These are phyloP conservation scores for Gyromitra esculenta DNA, from an alignment of 2,329 filamentous ascomycete genomes.

Conservation along the genomic window DNA sequence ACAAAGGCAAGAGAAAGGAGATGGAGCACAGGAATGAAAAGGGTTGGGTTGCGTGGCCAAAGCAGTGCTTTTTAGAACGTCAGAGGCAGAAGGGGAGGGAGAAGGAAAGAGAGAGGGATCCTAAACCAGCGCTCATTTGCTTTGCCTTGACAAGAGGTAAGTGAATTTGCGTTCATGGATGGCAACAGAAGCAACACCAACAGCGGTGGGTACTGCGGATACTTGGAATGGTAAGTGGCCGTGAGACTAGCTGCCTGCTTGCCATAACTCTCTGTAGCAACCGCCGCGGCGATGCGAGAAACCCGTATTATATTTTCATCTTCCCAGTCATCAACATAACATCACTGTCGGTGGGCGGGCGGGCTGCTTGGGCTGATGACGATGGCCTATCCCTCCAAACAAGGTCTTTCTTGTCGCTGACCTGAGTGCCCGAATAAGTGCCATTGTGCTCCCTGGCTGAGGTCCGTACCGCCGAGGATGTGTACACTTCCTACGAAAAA, in stretches of 20 bases:
- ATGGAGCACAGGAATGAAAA: constrained; percentile 50
- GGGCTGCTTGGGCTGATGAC: background rate
- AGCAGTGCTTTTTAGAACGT: constrained; percentile 57
- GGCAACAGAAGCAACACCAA: constrained; percentile 49
- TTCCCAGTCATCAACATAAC: constrained; percentile 5
- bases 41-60: constrained; percentile 47
- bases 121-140: constrained; percentile 50
- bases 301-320: constrained; percentile 13
- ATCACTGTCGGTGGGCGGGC: constrained; percentile 2
- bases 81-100: constrained; percentile 35
- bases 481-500: constrained; percentile 40
- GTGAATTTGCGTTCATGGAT: constrained; percentile 50
- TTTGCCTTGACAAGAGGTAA: constrained; percentile 45
- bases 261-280: constrained; percentile 36
- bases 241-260: constrained; percentile 33
- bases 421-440: background rate
- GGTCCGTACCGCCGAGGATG: constrained; percentile 27
- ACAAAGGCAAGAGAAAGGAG: constrained; percentile 54
- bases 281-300: constrained; percentile 27
- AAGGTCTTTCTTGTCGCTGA: constrained; percentile 5
- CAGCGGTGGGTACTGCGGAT: constrained; percentile 35
- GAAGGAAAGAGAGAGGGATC: constrained; percentile 30
- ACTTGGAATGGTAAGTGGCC: constrained; percentile 41
- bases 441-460: constrained; percentile 21
- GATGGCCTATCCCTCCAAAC: constrained; percentile 20